phyloP scores from a whole-genome alignment of 257 asterid species.

The Gentiana dahurica region DNA sequence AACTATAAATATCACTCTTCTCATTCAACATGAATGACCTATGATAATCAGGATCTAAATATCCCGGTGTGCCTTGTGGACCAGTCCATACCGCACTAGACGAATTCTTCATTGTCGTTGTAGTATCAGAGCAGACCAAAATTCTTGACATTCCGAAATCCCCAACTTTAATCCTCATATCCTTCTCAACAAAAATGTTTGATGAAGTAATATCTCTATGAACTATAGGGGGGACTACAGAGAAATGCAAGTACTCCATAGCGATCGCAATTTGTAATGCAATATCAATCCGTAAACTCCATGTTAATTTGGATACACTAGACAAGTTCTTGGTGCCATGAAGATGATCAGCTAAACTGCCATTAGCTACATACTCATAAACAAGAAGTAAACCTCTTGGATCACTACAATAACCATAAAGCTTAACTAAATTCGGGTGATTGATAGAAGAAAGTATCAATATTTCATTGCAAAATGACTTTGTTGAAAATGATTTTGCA shows the following conservation, averaged over 20 bases:
- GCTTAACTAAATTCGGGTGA: conserved; percentile 79
- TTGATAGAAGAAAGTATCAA: conserved; percentile 67
- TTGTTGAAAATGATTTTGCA: conserved; percentile 47
- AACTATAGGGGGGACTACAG: conserved; percentile 72
- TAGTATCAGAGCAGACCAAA: conserved; percentile 42
- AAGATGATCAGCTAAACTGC: conserved; percentile 82
- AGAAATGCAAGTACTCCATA: conserved; percentile 74
- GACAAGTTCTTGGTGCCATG: conserved; percentile 44
- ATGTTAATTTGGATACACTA: conserved; percentile 31
- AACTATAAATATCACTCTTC: conserved; percentile 89
- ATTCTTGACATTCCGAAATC: conserved; percentile 90
- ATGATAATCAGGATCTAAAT: conserved; percentile 84
- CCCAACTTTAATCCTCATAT: conserved; percentile 82
- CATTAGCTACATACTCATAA: conserved; percentile 82
- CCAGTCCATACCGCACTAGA: conserved; percentile 90
- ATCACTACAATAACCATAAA: conserved; percentile 92
- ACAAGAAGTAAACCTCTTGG: conserved; percentile 86
- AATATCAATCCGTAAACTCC: conserved; percentile 70
- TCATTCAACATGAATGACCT: conserved; percentile 70
- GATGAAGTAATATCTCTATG: conserved; percentile 85
- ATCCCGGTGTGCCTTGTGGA: conserved; percentile 96
- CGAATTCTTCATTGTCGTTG: conserved; percentile 27
- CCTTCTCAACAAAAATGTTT: conserved; percentile 75
- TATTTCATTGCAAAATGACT: conserved; percentile 87
- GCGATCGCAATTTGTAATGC: conserved; percentile 75